phyloP scores from a whole-genome alignment of 352 stramenopile species.

The Globisporangium paroecandrum region DNA sequence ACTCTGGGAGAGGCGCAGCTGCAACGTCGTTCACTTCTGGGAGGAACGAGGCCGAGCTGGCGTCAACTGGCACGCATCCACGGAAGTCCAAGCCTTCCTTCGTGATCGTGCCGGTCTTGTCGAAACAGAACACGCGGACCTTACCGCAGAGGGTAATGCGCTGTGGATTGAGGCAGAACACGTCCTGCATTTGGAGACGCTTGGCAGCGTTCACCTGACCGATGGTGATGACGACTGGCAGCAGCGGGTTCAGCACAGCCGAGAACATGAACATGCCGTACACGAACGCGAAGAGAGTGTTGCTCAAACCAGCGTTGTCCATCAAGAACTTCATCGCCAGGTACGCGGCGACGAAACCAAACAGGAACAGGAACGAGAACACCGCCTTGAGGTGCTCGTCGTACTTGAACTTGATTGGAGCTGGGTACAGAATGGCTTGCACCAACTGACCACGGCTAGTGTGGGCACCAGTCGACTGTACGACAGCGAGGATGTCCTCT shows the following conservation, averaged over 20 bases:
- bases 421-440: conserved; percentile 81
- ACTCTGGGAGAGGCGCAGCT: conserved; percentile 27
- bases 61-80: conserved; percentile 48
- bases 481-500: conserved; percentile 70
- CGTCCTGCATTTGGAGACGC: conserved; percentile 63
- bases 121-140: conserved; percentile 88
- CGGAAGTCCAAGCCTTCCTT: conserved; percentile 87
- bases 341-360: conserved; percentile 69
- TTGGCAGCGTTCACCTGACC: conserved; percentile 83
- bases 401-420: conserved; percentile 89
- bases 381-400: conserved; percentile 86
- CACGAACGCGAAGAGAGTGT: conserved; percentile 63
- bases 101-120: conserved; percentile 92
- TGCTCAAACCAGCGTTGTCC: conserved; percentile 60
- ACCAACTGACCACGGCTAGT: conserved; percentile 85
- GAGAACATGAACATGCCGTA: conserved; percentile 84
- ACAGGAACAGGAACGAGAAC: conserved; percentile 73
- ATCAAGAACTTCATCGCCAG: conserved; percentile 76
- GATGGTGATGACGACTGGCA: conserved; percentile 89
- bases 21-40: conserved; percentile 59
- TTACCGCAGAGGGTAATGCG: conserved; percentile 89
- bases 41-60: conserved; percentile 34
- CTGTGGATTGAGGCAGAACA: conserved; percentile 82
- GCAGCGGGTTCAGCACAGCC: conserved; percentile 73
- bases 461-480: conserved; percentile 78